Evolutionary conservation across 2,329 filamentous ascomycete species (phyloP).

Genomic region (Claviceps digitariae): DNA sequence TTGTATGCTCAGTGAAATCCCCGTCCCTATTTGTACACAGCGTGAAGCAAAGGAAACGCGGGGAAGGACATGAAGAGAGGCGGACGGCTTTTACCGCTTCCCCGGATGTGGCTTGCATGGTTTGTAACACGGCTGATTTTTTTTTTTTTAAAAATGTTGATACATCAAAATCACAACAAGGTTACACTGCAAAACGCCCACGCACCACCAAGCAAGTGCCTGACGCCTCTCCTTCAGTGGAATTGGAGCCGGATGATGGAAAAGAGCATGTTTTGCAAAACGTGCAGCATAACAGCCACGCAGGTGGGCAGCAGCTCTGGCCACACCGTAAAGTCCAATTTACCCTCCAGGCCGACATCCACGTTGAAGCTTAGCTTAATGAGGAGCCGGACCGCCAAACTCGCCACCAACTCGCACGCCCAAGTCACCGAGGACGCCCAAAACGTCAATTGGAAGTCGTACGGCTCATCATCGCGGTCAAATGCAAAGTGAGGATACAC

Average conservation of each 20-base stretch:
- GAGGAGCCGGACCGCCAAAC: constrained; percentile 43
- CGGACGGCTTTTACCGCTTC: neutral
- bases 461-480: constrained; percentile 32
- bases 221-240: neutral
- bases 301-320: constrained; percentile 54
- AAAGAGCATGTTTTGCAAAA: constrained; percentile 60
- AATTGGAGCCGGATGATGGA: constrained; percentile 54
- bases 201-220: neutral
- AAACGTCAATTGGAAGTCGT: constrained; percentile 51
- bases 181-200: too few species aligned
- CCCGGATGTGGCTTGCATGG: neutral
- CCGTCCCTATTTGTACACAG: neutral
- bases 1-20: neutral
- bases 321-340: constrained; percentile 50
- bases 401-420: constrained; percentile 52
- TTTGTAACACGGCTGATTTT: neutral
- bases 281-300: constrained; percentile 52
- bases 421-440: constrained; percentile 51
- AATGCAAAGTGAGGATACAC: constrained; percentile 60
- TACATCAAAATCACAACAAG: too few species aligned
- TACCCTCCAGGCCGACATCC: constrained; percentile 50
- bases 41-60: neutral
- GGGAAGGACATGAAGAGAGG: too few species aligned
- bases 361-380: constrained; percentile 46
- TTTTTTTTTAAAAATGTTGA: too few species aligned